Evolutionary conservation across 2,329 filamentous ascomycete species (phyloP).

Genomic region (Claviceps monticola): DNA sequence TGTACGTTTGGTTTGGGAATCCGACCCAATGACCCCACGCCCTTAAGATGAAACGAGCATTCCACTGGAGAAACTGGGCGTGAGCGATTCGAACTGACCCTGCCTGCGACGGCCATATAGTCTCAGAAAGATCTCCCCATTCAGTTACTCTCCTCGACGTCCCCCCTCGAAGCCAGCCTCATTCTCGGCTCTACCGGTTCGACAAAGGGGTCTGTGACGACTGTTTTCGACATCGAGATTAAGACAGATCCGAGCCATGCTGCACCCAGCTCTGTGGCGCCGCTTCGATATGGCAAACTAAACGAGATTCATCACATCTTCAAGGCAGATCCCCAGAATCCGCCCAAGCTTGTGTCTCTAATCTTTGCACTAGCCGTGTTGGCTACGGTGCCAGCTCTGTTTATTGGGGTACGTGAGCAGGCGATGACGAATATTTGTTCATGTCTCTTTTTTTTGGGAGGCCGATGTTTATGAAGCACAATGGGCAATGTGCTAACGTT

Average conservation of each 20-base stretch:
- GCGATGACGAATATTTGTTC: background rate
- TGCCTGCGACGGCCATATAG: conserved; percentile 29
- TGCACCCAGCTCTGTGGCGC: conserved; percentile 45
- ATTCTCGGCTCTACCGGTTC: conserved; percentile 79
- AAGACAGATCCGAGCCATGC: conserved; percentile 48
- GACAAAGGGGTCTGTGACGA: conserved; percentile 49
- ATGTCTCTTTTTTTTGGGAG: too few relatives aligned
- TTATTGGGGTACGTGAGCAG: conserved; percentile 42
- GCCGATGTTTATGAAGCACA: too few relatives aligned
- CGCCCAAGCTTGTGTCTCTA: conserved; percentile 65
- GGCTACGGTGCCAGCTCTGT: conserved; percentile 58
- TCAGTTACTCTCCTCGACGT: conserved; percentile 57
- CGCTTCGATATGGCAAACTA: conserved; percentile 71
- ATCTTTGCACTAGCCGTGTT: conserved; percentile 62
- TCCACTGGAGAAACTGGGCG: background rate
- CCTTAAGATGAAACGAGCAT: too few relatives aligned
- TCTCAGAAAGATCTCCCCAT: conserved; percentile 77
- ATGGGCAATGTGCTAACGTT: conserved; percentile 10
- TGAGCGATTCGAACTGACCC: background rate
- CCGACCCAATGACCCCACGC: too few relatives aligned
- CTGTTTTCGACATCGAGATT: conserved; percentile 61
- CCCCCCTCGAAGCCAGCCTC: conserved; percentile 65
- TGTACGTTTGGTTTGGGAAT: conserved; percentile 37
- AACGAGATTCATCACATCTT: conserved; percentile 87
- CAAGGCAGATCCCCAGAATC: conserved; percentile 63